A percentile compares a stretch with the other conserved stretches of the same genome.
These are phyloP conservation scores for Rhinocladiella similis DNA, from an alignment of 2,329 filamentous ascomycete species.

Conservation along the genomic window DNA sequence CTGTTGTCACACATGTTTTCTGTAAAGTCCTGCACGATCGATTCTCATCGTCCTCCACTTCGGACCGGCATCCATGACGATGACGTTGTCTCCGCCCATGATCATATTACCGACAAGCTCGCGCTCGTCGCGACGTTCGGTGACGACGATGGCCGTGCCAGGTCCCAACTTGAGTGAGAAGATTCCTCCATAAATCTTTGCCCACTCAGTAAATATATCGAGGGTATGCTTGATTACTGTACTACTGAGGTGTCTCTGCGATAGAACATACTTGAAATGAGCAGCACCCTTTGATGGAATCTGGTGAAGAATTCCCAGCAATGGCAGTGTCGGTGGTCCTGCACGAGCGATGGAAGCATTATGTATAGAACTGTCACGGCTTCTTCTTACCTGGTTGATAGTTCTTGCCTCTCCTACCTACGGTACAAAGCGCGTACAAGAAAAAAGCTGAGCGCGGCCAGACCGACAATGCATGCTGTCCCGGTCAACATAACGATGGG, in stretches of 20 bases:
- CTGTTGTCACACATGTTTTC: slow-evolving; percentile 1
- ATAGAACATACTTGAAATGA: neutral
- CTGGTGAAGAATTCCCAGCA: neutral
- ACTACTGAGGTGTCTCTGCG: neutral
- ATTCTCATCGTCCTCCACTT: slow-evolving; percentile 1
- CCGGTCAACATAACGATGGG: too few relatives aligned
- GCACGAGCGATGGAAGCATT: too few relatives aligned
- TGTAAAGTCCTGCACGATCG: slow-evolving; percentile 2
- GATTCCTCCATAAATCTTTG: slow-evolving; percentile 40
- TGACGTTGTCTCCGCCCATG: neutral
- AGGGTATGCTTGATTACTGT: too few relatives aligned
- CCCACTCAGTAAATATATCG: slow-evolving; percentile 39
- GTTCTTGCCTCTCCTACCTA: too few relatives aligned
- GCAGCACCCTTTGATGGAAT: neutral
- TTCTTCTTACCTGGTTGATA: too few relatives aligned
- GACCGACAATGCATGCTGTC: too few relatives aligned
- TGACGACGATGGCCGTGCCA: slow-evolving; percentile 37
- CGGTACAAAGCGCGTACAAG: too few relatives aligned
- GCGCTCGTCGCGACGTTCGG: slow-evolving; percentile 40
- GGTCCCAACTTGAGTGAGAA: slow-evolving; percentile 47
- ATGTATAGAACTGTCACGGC: too few relatives aligned
- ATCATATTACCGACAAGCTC: slow-evolving; percentile 32
- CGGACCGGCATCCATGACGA: neutral
- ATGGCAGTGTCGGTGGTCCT: neutral
- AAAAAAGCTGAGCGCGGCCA: too few relatives aligned